Percentiles rank a stretch among this genome's conserved stretches.
Evolutionary conservation across 2,329 filamentous ascomycete species (phyloP).

Genomic region (Fusarium sp.): DNA sequence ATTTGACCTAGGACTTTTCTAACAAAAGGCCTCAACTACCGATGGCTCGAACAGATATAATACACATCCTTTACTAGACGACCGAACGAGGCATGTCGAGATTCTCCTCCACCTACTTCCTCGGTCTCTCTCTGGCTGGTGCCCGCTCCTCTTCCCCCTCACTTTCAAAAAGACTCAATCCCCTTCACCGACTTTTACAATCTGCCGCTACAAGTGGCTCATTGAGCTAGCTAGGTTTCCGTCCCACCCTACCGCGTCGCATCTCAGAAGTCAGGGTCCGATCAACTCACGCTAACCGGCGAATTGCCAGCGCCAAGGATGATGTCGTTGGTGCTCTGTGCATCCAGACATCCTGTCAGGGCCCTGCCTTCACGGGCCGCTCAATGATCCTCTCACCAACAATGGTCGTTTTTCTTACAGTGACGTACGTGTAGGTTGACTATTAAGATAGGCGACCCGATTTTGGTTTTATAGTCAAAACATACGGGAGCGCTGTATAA

Average conservation of each 20-base stretch:
- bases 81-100: conserved; percentile 20
- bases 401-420: background rate
- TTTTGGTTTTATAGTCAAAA: background rate
- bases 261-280: conserved; percentile 45
- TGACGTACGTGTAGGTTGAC: background rate
- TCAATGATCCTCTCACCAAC: background rate
- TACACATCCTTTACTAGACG: conserved; percentile 17
- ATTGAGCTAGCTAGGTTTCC: conserved; percentile 35
- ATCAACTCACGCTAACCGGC: conserved; percentile 33
- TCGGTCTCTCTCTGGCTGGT: conserved; percentile 35
- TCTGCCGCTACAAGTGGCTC: conserved; percentile 42
- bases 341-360: conserved; percentile 10
- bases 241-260: conserved; percentile 40
- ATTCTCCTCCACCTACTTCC: conserved; percentile 38
- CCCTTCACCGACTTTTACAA: conserved; percentile 50
- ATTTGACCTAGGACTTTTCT: conserved; percentile 23
- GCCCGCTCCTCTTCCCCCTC: conserved; percentile 39
- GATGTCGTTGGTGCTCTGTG: conserved; percentile 30
- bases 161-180: conserved; percentile 29
- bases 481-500: background rate
- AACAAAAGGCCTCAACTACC: conserved; percentile 26
- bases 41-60: conserved; percentile 18
- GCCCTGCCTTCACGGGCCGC: conserved; percentile 14
- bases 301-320: conserved; percentile 28
- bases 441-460: background rate